Base-by-base conservation (phyloP, 1,139 yeast genomes). In the Saccharomyces hybrid region DNA sequence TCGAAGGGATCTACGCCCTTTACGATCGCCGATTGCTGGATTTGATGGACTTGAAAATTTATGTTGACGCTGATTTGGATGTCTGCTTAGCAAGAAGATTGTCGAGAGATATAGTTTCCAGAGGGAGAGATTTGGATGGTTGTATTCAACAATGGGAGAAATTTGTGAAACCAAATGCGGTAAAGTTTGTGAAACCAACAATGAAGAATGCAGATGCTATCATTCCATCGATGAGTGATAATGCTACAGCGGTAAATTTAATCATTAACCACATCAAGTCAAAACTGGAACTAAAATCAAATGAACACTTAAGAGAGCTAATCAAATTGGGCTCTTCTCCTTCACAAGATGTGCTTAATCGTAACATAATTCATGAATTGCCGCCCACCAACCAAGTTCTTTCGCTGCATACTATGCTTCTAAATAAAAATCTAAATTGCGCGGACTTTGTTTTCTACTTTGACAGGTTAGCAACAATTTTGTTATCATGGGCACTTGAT, bases 31-130 rank as follows among this genome's bases (percentile, higher is more conserved):
- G 93, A 50, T 72, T 93, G 9, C 71, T 86, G 53, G 85, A 80
- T 16, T 69, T 90, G 64, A 86, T 91, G 86, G 96, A 93, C 66
- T 76, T 90, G 59, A 91, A 88, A 69, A 81, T 91, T 20, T 93
- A 84, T 68, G 97, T 93, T 7, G 97, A 93, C 64, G 95, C 98
- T 1, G 98, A 90, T 65, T 76, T 91, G 61, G 99, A 93, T 67
- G 79, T 91, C 20, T 93, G 99, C 70, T 76, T 93, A 59, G 93
- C 97, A 1, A 78, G 99, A 62, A 77, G 99, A 63, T 74, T 93
- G 51, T 81, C 89, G 5, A 77, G 99, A 63, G 99, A 93, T 69
- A 90, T 90, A 52, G 75, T 88, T 23, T 83, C 84, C 58, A 76
- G 99, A 58, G 97, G 96, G 1, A 75, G 99, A 59, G 96, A 90